A percentile compares a stretch with the other conserved stretches of the same genome.
phyloP scores from a whole-genome alignment of 495 filamentous ascomycete genomes.

The Penicillium cinerascens region DNA sequence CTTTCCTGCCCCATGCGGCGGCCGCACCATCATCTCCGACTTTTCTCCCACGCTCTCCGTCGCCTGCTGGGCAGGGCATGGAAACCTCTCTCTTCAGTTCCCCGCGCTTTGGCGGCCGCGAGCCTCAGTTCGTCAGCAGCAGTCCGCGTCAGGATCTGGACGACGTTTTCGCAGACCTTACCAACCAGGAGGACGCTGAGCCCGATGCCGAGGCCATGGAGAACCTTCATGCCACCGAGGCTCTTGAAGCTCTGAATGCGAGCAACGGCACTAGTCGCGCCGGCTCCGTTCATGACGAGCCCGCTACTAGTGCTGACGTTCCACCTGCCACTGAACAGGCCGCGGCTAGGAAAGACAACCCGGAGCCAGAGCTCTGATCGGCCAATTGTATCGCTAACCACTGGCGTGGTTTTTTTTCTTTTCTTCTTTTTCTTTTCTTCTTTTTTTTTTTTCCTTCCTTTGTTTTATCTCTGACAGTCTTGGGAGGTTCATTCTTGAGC shows the following conservation, averaged over 20 bases:
- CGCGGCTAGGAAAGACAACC: neutral
- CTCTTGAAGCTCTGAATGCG: constrained; percentile 42
- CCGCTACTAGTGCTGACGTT: constrained; percentile 1
- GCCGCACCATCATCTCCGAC: constrained; percentile 34
- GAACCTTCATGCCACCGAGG: constrained; percentile 46
- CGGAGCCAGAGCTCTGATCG: constrained; percentile 14
- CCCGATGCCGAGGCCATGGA: constrained; percentile 39
- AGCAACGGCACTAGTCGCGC: constrained; percentile 35
- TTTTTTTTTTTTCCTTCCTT: constrained; percentile 5
- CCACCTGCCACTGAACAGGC: neutral
- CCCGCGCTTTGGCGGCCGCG: constrained; percentile 34
- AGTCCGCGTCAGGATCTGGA: constrained; percentile 44
- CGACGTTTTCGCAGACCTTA: constrained; percentile 47
- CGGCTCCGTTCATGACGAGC: constrained; percentile 17
- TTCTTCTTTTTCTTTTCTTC: constrained; percentile 6
- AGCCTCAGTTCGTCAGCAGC: constrained; percentile 32
- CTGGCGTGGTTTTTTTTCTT: constrained; percentile 6
- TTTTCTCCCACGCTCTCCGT: constrained; percentile 41
- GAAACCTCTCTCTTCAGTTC: constrained; percentile 43
- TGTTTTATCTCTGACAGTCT: neutral
- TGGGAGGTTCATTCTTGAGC: constrained; percentile 1
- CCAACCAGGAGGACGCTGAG: constrained; percentile 45
- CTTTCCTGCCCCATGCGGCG: constrained; percentile 40
- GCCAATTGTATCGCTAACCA: neutral
- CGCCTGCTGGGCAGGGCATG: constrained; percentile 30